phyloP scores from a whole-genome alignment of 768 basidiomycete genomes.

The Boletus reticuloceps region DNA sequence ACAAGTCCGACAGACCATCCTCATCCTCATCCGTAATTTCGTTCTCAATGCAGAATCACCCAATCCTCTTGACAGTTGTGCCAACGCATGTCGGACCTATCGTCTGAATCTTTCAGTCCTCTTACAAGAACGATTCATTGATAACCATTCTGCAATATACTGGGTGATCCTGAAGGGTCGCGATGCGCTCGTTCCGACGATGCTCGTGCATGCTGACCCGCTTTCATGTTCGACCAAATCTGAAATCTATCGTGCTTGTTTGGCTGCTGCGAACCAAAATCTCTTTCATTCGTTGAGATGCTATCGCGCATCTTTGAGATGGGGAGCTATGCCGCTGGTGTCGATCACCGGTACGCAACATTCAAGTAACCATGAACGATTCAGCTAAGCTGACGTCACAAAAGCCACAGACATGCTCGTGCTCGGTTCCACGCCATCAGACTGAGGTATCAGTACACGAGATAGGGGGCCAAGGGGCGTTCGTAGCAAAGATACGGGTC shows the following conservation, averaged over 20 bases:
- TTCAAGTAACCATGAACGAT: neutral
- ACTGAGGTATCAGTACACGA: constrained; percentile 58
- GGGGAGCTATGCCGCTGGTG: neutral
- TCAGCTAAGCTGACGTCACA: neutral
- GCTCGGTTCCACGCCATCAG: constrained; percentile 44
- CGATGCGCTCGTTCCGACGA: constrained; percentile 41
- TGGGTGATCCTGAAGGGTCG: constrained; percentile 67
- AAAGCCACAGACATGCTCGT: constrained; percentile 49
- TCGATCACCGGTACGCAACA: neutral
- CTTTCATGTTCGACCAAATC: constrained; percentile 42
- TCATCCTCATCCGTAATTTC: constrained; percentile 54
- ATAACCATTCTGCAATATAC: constrained; percentile 64
- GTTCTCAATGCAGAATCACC: constrained; percentile 31
- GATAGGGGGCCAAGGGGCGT: constrained; percentile 47
- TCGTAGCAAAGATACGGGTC: constrained; percentile 43
- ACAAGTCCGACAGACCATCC: constrained; percentile 53
- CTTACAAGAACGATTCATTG: constrained; percentile 62
- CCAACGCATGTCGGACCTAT: constrained; percentile 53
- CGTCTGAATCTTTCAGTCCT: constrained; percentile 50
- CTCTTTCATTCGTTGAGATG: constrained; percentile 27
- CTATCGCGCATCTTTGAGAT: constrained; percentile 9
- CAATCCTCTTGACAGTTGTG: constrained; percentile 39
- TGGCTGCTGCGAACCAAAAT: constrained; percentile 30
- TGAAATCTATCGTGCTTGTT: constrained; percentile 67
- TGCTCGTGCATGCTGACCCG: constrained; percentile 53